Evolutionary conservation across 805 yeast species (phyloP).

Genomic region (Candida multigemmis): DNA sequence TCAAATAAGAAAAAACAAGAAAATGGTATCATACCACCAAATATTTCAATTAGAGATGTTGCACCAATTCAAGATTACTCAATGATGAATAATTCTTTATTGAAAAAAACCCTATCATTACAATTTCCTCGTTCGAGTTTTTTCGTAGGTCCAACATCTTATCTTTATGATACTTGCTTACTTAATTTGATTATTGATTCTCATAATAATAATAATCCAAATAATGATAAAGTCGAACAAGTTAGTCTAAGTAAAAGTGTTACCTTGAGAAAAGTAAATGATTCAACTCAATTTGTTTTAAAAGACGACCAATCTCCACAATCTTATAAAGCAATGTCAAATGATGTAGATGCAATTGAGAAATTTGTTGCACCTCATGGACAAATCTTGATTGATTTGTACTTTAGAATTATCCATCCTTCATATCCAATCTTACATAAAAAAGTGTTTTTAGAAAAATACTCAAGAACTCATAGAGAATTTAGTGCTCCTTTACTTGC

Average conservation of each 20-base stretch:
- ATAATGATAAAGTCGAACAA: conserved; percentile 54
- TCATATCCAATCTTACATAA: conserved; percentile 88
- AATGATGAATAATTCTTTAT: conserved; percentile 48
- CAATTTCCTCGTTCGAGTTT: conserved; percentile 89
- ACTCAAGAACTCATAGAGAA: conserved; percentile 83
- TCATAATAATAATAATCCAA: conserved; percentile 31
- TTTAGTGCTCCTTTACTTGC: conserved; percentile 87
- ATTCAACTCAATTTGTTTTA: conserved; percentile 64
- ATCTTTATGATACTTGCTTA: conserved; percentile 61
- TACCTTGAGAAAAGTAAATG: conserved; percentile 71
- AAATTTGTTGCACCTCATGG: conserved; percentile 89
- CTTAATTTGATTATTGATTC: conserved; percentile 48
- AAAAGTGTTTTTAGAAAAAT: conserved; percentile 84
- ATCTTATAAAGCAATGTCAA: conserved; percentile 58
- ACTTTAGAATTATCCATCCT: conserved; percentile 83
- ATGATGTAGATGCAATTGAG: conserved; percentile 78
- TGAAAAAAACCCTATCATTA: conserved; percentile 61
- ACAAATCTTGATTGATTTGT: conserved; percentile 65
- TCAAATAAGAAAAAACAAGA: conserved; percentile 6
- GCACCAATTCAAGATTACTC: conserved; percentile 65
- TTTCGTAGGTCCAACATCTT: conserved; percentile 80
- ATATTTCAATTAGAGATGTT: conserved; percentile 40
- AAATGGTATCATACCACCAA: conserved; percentile 27
- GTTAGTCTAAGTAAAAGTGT: conserved; percentile 61
- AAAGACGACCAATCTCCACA: conserved; percentile 74